Conservation (phyloP, 1,139 yeast species). For the Kodamaea plutei region DNA sequence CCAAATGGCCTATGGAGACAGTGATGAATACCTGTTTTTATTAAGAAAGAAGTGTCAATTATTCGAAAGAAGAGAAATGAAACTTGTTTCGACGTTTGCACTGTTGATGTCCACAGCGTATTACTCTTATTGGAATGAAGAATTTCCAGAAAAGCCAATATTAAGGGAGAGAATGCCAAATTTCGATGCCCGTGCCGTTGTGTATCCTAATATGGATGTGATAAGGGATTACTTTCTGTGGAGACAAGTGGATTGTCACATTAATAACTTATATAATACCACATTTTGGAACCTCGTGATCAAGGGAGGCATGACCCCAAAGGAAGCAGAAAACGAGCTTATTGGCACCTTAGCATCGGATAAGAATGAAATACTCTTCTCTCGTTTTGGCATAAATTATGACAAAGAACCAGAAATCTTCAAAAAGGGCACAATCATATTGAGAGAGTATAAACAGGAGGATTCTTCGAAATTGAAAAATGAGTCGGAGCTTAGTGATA, state of each 20-base stretch:
- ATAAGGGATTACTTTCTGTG: constrained; percentile 84
- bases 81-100: constrained; percentile 75
- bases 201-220: constrained; percentile 62
- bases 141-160: constrained; percentile 46
- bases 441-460: constrained; percentile 57
- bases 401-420: constrained; percentile 85
- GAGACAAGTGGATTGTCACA: constrained; percentile 98
- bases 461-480: constrained; percentile 9
- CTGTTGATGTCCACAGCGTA: constrained; percentile 80
- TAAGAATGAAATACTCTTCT: constrained; percentile 80
- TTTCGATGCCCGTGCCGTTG: constrained; percentile 88
- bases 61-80: constrained; percentile 78
- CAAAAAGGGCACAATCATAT: constrained; percentile 78
- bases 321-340: constrained; percentile 71
- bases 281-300: constrained; percentile 83
- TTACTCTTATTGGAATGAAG: constrained; percentile 58
- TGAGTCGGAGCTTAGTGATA: constrained; percentile 17
- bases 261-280: constrained; percentile 89
- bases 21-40: constrained; percentile 89
- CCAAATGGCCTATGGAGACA: constrained; percentile 84
- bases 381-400: constrained; percentile 78
- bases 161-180: constrained; percentile 58
- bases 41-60: constrained; percentile 57
- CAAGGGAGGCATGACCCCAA: constrained; percentile 65
- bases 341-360: constrained; percentile 77